Evolutionary conservation across 371 early-diverging fungal genomes (phyloP), one percentile per base, ranked within the genome.

Genomic region (Cokeromyces recurvatus): DNA sequence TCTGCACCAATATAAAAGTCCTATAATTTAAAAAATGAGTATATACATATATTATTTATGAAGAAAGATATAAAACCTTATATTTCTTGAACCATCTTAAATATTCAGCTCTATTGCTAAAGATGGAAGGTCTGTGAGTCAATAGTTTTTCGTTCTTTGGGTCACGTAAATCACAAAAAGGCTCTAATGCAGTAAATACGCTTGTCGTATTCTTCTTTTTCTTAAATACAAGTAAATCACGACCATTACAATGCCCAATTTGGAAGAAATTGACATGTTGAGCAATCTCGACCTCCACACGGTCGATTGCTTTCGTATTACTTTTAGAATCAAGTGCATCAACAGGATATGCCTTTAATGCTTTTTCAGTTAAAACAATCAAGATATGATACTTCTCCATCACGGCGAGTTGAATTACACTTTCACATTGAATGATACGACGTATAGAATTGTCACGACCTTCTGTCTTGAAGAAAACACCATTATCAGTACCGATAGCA

Each of bases 1-100:
- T 91, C 91, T 4, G 86, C 79, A 14, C 90, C 88, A 51, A 92
- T 81, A 59, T 92, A 91, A 48, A 89, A 87, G 48, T 91, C 89
- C 78, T 82, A 56, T 17, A 32, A 8, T 14, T 1, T 24, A 19
- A 8, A 17, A 1, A 23, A 19, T 24, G 8, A 2, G 22, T n/a
- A 25, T 32, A 15, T 22, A n/a, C 9, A 38, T 16, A 32, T 22
- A 12, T 5, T 5, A 20, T 15, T 7, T 27, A 22, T 9, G 3
- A 7, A 31, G 20, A 22, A 21, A n/a, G 15, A 17, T 21, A 17
- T 43, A 15, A 36, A 44, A 54, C 63, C 51, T 64, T 59, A 43
- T 64, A 64, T 27, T 59, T 59, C 22, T 64, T 64, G 31, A 64
- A 64, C 64, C 64, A 64, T 46, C 42, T 50, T n/a, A 54, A 34